phyloP scores from a whole-genome alignment of 164 flowering plant species.

The Taxillus chinensis region DNA sequence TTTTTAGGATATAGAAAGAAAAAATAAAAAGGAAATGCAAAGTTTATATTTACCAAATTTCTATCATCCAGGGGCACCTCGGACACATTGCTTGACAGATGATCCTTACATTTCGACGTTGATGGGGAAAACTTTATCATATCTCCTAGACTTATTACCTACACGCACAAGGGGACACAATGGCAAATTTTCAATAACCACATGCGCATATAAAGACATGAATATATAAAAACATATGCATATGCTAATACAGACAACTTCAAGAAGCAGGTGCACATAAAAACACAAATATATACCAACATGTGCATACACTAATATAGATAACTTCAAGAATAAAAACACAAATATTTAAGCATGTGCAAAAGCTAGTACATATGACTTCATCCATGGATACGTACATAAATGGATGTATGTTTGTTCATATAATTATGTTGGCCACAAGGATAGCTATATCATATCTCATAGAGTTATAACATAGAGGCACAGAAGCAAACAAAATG shows the following conservation, averaged over 20 bases:
- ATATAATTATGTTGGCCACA: too few relatives aligned
- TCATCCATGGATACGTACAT: too few relatives aligned
- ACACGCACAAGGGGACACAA: constrained; percentile 5
- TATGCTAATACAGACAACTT: too few relatives aligned
- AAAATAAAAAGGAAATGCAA: not conserved
- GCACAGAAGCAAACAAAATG: not conserved
- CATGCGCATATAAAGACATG: too few relatives aligned
- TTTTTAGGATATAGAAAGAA: constrained; percentile 3
- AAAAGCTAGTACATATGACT: too few relatives aligned
- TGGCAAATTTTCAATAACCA: not conserved
- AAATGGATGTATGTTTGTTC: too few relatives aligned
- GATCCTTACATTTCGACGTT: constrained; percentile 62
- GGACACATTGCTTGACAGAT: constrained; percentile 73
- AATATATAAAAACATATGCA: not conserved
- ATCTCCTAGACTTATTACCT: constrained; percentile 95
- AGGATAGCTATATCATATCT: constrained; percentile 73
- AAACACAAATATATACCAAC: not conserved
- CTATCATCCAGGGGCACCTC: constrained; percentile 88
- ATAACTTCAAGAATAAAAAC: too few relatives aligned
- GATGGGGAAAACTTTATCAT: constrained; percentile 76
- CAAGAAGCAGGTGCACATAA: not conserved
- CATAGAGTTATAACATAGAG: constrained; percentile 84
- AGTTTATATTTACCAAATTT: constrained; percentile 53
- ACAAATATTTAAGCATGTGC: too few relatives aligned
- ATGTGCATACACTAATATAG: not conserved